A percentile compares a stretch with the other conserved stretches of the same genome.
phyloP scores from a whole-genome alignment of 768 basidiomycete genomes.

The Nidula microcarpa region DNA sequence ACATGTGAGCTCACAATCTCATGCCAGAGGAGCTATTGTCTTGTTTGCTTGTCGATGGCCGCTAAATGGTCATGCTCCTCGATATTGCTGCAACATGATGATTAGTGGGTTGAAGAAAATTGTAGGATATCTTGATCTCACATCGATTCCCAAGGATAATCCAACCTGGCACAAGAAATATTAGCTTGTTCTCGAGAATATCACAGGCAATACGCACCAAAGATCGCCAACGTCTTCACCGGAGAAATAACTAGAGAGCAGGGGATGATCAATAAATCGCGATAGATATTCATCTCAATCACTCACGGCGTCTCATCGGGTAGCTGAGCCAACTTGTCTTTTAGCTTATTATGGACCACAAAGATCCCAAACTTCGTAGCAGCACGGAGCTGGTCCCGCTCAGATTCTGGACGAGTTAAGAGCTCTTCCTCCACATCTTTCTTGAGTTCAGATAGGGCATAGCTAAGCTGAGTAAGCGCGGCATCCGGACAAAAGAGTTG shows the following conservation, averaged over 20 bases:
- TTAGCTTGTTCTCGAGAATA: neutral
- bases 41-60: slow-evolving; percentile 28
- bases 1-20: too few species aligned
- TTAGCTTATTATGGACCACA: slow-evolving; percentile 93
- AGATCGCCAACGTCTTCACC: slow-evolving; percentile 73
- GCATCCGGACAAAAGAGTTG: neutral
- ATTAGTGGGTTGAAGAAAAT: too few species aligned
- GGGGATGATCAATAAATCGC: too few species aligned
- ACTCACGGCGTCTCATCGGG: slow-evolving; percentile 64
- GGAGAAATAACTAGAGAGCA: slow-evolving; percentile 63
- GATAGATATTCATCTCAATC: neutral
- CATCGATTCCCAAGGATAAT: slow-evolving; percentile 84
- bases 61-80: slow-evolving; percentile 73
- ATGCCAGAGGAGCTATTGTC: neutral
- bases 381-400: slow-evolving; percentile 62
- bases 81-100: slow-evolving; percentile 49
- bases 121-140: slow-evolving; percentile 27
- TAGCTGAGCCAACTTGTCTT: slow-evolving; percentile 76
- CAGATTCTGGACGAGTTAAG: slow-evolving; percentile 59
- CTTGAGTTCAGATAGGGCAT: slow-evolving; percentile 85
- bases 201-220: slow-evolving; percentile 50
- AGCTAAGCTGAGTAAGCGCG: slow-evolving; percentile 40
- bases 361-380: slow-evolving; percentile 87
- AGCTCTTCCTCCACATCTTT: slow-evolving; percentile 83
- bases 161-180: slow-evolving; percentile 46